Evolutionary conservation across 164 flowering plant genomes (phyloP).

Genomic region (Hamamelis virginiana): DNA sequence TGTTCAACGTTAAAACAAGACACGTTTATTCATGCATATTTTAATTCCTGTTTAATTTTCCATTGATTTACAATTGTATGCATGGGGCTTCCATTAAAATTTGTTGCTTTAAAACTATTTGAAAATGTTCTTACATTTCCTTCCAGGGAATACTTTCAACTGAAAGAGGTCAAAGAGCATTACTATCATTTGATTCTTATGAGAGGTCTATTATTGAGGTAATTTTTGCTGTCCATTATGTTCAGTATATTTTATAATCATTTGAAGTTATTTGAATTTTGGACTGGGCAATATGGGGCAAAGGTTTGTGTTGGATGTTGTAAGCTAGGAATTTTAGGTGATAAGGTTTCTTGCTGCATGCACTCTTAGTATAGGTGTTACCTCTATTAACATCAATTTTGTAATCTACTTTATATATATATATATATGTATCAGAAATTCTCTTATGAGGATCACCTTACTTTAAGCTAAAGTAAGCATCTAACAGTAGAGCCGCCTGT

Average conservation of each 20-base stretch:
- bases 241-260: neutral
- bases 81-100: neutral
- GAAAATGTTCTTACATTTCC: neutral
- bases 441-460: too few relatives aligned
- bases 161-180: slow-evolving; percentile 72
- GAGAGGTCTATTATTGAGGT: slow-evolving; percentile 89
- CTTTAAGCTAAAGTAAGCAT: too few relatives aligned
- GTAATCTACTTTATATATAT: too few relatives aligned
- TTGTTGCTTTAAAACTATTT: neutral
- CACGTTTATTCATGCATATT: neutral
- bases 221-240: neutral
- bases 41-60: neutral
- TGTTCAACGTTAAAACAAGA: neutral
- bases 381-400: too few relatives aligned
- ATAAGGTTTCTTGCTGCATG: too few relatives aligned
- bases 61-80: neutral
- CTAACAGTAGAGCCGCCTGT: too few relatives aligned
- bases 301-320: neutral
- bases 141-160: slow-evolving; percentile 88
- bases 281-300: neutral
- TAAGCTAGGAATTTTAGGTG: too few relatives aligned
- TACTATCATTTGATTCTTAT: slow-evolving; percentile 59
- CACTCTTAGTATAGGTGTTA: too few relatives aligned
- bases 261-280: neutral
- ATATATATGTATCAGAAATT: too few relatives aligned